phyloP scores from a whole-genome alignment of 176 grass and related monocot species.

The Triticum urartu region DNA sequence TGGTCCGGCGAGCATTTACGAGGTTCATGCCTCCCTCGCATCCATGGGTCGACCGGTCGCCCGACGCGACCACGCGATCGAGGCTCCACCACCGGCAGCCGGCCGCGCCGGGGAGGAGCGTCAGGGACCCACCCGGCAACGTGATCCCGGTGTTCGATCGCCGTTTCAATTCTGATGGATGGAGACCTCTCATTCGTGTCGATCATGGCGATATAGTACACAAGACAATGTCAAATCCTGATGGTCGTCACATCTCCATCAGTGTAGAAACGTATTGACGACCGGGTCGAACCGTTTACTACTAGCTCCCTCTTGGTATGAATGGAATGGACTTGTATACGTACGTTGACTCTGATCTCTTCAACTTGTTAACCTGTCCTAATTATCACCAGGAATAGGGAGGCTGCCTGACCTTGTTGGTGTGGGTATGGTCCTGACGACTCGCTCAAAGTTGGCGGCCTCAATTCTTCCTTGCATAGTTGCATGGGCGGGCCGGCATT shows the following conservation, averaged over 20 bases:
- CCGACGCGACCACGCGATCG: neutral
- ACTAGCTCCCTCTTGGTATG: neutral
- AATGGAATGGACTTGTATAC: neutral
- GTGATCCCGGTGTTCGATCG: slow-evolving; percentile 26
- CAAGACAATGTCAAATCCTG: neutral
- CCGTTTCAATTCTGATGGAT: neutral
- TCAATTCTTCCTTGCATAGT: neutral
- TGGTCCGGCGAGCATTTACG: slow-evolving; percentile 36
- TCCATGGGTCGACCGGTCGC: neutral
- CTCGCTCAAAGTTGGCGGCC: neutral
- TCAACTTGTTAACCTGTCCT: neutral
- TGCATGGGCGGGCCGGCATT: neutral
- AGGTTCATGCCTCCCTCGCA: slow-evolving; percentile 56
- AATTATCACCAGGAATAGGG: neutral
- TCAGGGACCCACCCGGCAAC: neutral
- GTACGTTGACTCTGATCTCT: neutral
- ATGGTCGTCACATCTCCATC: neutral
- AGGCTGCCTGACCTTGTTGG: neutral
- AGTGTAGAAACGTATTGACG: neutral
- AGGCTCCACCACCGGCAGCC: slow-evolving; percentile 23
- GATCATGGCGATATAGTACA: neutral
- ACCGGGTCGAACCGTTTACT: too few species aligned
- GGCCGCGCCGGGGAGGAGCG: neutral
- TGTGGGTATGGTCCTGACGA: neutral
- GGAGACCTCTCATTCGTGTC: neutral